These are phyloP conservation scores for Vaccinium darrowii DNA, from an alignment of 148 eudicot species.

Conservation along the genomic window DNA sequence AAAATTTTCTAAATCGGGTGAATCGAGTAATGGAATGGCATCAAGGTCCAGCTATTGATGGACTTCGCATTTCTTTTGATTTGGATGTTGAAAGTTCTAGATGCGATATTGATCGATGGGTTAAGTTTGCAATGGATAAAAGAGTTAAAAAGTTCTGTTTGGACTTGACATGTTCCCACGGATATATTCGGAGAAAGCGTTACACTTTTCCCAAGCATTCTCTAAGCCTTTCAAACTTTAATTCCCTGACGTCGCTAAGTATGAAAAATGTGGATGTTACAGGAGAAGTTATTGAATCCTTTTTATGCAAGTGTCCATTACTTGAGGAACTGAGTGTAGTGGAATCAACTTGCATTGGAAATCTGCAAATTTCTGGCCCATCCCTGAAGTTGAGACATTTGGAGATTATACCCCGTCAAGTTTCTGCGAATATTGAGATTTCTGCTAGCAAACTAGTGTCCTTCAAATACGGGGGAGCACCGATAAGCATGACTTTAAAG, in stretches of 20 bases:
- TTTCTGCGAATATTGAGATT: not conserved
- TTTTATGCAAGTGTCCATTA: not conserved
- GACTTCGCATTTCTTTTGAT: slow-evolving; percentile 2
- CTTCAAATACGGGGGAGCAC: not conserved
- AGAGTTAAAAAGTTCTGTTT: not conserved
- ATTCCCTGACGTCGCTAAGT: not conserved
- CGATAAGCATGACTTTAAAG: not conserved
- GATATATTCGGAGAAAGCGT: not conserved
- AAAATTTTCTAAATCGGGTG: not conserved
- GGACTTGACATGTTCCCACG: not conserved
- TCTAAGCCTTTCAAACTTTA: not conserved
- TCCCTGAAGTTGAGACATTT: not conserved
- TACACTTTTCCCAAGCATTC: not conserved
- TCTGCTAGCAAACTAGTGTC: not conserved
- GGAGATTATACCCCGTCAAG: not conserved
- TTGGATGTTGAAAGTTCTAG: not conserved
- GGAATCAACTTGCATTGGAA: not conserved
- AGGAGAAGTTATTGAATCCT: not conserved
- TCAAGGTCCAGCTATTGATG: not conserved
- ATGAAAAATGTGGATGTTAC: not conserved
- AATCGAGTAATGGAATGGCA: not conserved
- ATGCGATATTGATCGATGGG: not conserved
- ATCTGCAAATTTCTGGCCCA: not conserved
- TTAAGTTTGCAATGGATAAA: not conserved
- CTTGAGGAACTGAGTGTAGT: not conserved